Conservation (phyloP, 2,329 filamentous ascomycete species). For the Akanthomyces muscarius region DNA sequence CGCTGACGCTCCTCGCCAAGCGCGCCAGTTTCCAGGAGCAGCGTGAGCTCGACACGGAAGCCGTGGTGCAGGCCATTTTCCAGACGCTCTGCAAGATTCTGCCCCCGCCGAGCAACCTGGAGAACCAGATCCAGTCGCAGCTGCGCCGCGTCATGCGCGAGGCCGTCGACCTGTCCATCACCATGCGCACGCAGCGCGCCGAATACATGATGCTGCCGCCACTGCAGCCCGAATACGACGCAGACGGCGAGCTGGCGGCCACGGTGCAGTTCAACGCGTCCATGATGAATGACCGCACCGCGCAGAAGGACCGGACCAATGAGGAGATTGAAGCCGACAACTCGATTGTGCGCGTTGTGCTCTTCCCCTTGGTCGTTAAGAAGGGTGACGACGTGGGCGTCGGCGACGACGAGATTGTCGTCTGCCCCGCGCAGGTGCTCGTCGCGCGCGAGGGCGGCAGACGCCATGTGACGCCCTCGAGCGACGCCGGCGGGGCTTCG, state of each 20-base stretch:
- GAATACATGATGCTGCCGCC: constrained; percentile 99
- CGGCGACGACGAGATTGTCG: constrained; percentile 91
- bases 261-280: constrained; percentile 89
- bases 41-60: constrained; percentile 85
- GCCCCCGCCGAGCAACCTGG: constrained; percentile 77
- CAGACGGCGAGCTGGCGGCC: constrained; percentile 80
- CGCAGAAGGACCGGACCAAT: constrained; percentile 56
- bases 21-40: constrained; percentile 77
- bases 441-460: constrained; percentile 53
- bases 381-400: constrained; percentile 84
- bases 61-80: constrained; percentile 83
- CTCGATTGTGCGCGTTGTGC: constrained; percentile 81
- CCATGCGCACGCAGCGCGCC: constrained; percentile 95
- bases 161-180: constrained; percentile 85
- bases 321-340: constrained; percentile 74
- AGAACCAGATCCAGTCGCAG: constrained; percentile 76
- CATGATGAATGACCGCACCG: constrained; percentile 90
- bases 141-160: constrained; percentile 82
- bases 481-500: constrained; percentile 48
- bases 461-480: constrained; percentile 43
- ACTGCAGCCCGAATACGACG: constrained; percentile 89
- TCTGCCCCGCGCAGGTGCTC: constrained; percentile 91
- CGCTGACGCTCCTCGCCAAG: constrained; percentile 80
- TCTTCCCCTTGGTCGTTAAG: constrained; percentile 95
- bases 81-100: constrained; percentile 78